Percentiles rank a stretch among this genome's conserved stretches.
Evolutionary conservation across 1,284 basidiomycete species (phyloP).

Genomic region (Porogramme epimiltina): DNA sequence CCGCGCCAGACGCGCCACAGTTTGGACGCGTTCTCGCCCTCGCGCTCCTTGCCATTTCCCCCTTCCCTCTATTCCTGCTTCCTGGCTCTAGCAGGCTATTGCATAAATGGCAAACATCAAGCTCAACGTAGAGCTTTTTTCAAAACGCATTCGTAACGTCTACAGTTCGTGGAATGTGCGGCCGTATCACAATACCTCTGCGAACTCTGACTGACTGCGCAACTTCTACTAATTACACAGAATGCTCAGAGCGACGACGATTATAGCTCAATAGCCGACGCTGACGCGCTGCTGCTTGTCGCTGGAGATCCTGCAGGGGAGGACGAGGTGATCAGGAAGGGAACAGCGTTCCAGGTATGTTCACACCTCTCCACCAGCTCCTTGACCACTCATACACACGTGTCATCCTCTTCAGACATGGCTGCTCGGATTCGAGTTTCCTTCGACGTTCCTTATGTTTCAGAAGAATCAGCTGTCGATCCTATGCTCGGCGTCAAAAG

Average conservation of each 20-base stretch:
- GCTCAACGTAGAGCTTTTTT: slow-evolving; percentile 57
- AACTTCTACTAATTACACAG: slow-evolving; percentile 33
- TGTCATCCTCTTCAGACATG: slow-evolving; percentile 66
- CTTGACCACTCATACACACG: slow-evolving; percentile 18
- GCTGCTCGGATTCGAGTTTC: slow-evolving; percentile 96
- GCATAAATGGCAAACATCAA: slow-evolving; percentile 41
- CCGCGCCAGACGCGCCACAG: slow-evolving; percentile 23
- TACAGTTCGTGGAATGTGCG: slow-evolving; percentile 79
- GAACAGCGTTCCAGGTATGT: slow-evolving; percentile 87
- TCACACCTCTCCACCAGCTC: slow-evolving; percentile 10
- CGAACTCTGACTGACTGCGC: background rate
- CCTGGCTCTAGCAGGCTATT: slow-evolving; percentile 7
- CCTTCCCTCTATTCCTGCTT: slow-evolving; percentile 9
- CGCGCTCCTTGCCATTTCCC: slow-evolving; percentile 17
- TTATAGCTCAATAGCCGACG: slow-evolving; percentile 63
- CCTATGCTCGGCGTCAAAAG: slow-evolving; percentile 89
- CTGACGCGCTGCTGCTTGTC: slow-evolving; percentile 74
- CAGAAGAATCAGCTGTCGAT: slow-evolving; percentile 77
- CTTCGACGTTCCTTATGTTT: slow-evolving; percentile 88
- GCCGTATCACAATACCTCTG: slow-evolving; percentile 11
- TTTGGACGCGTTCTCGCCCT: slow-evolving; percentile 28
- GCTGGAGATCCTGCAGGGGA: slow-evolving; percentile 86
- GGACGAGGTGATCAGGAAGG: slow-evolving; percentile 83
- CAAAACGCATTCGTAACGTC: slow-evolving; percentile 65
- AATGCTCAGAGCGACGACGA: slow-evolving; percentile 70